Evolutionary conservation across 2,329 filamentous ascomycete genomes (phyloP).

Genomic region (Xylariaceae sp.): DNA sequence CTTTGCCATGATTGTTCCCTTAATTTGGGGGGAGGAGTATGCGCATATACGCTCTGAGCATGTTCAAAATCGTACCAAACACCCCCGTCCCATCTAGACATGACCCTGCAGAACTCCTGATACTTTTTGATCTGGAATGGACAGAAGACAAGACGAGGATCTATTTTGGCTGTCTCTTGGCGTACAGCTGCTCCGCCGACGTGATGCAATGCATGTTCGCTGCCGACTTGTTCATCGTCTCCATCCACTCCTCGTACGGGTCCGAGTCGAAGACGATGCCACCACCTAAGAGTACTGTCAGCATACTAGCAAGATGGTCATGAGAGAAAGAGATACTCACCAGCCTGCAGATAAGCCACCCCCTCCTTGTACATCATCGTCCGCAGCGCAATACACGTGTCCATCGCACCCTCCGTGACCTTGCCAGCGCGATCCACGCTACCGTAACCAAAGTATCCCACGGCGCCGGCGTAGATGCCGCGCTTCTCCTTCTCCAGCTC

Average conservation of each 20-base stretch:
- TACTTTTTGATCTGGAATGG: background rate
- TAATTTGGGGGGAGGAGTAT: background rate
- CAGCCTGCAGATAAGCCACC: constrained; percentile 84
- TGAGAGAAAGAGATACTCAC: constrained; percentile 29
- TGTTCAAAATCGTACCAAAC: no score
- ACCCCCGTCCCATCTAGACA: background rate
- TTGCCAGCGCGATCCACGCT: constrained; percentile 60
- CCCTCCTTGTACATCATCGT: constrained; percentile 95
- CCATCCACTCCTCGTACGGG: constrained; percentile 84
- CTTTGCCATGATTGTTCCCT: constrained; percentile 3
- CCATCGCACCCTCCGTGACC: constrained; percentile 79
- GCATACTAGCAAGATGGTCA: background rate
- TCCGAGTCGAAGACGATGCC: constrained; percentile 95
- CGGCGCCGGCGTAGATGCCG: constrained; percentile 91
- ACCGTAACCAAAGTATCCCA: constrained; percentile 93
- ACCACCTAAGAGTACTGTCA: constrained; percentile 47
- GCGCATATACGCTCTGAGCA: background rate
- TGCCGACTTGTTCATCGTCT: constrained; percentile 92
- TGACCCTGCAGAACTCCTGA: background rate
- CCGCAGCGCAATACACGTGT: constrained; percentile 74
- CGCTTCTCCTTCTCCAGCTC: constrained; percentile 92
- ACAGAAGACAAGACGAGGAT: background rate
- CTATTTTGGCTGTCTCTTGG: constrained; percentile 24
- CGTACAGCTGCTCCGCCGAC: constrained; percentile 69
- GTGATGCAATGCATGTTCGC: constrained; percentile 88